Evolutionary conservation across 2,329 filamentous ascomycete genomes (phyloP), one percentile per base, ranked within the genome.

Genomic region (Sporothrix globosa): DNA sequence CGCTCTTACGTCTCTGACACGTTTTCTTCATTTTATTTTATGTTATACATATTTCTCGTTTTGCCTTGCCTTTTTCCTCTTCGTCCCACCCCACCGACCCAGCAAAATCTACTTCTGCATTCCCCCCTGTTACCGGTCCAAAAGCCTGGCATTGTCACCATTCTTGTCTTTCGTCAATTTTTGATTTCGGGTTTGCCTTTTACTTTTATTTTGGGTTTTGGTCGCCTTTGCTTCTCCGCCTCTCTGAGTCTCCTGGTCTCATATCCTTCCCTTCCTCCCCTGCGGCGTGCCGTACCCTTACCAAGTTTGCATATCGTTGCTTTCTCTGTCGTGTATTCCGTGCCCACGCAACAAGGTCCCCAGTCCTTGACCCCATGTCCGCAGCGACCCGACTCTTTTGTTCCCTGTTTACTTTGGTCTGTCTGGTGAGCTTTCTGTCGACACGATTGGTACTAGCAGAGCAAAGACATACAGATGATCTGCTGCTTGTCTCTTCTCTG

Each of bases 241-340:
- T n/a, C n/a, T n/a, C n/a, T n/a, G n/a, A n/a, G n/a, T n/a, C n/a
- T n/a, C n/a, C n/a, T n/a, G n/a, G n/a, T 61, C n/a, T 61, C 34
- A 44, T 44, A 4, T 14, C 46, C 17, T 61, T n/a, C 13, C 58
- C 39, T n/a, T n/a, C n/a, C n/a, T n/a, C n/a, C n/a, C n/a, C n/a
- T n/a, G n/a, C n/a, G n/a, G n/a, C n/a, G n/a, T n/a, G n/a, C n/a
- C n/a, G n/a, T n/a, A n/a, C n/a, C n/a, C n/a, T n/a, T n/a, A n/a
- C 17, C 24, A 34, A 13, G 9, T 54, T 44, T 24, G 58, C 58
- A 44, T 46, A 44, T 61, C 58, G 58, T 46, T 46, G n/a, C 58
- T 27, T 24, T 46, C 58, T 61, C 58, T 61, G 56, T 61, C n/a
- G 34, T 61, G 41, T 61, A 17, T 44, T 61, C 56, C 56, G 56